Evolutionary conservation across 2,329 filamentous ascomycete species (phyloP), one percentile per base, ranked within the genome.

Genomic region (Shiraia sp.): DNA sequence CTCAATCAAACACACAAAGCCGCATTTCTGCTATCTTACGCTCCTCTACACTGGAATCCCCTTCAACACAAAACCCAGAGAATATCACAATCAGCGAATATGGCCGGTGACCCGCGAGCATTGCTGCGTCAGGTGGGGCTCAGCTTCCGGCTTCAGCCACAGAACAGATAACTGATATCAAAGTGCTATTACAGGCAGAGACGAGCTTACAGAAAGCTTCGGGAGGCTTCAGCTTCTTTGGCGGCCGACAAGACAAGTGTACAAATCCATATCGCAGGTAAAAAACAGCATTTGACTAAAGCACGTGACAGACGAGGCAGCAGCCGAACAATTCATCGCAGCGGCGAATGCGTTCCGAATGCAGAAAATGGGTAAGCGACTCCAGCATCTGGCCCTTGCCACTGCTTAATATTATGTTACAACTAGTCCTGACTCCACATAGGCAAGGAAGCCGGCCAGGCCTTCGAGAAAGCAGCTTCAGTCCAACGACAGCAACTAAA

Each of bases 291-390:
- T 6, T 25, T 19, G 15, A 42, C 51, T 61, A 42, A 69, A 47
- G 40, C 48, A 49, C 45, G 47, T 54, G 51, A 55, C 42, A 69
- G 66, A 88, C 65, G 88, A 95, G 73, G 83, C 85, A 73, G 92
- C 92, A 10, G 89, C 88, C 51, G 90, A 96, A 56, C 76, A 93
- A 52, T 97, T 90, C 66, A 84, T 82, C 47, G 85, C 95, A 70
- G 92, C 92, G 28, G 93, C 86, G 49, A 96, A 96, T 75, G 89
- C 89, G 45, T 97, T 95, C 71, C 82, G 89, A 65, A 83, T 95
- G 77, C 86, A 93, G 72, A 88, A 88, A 69, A 82, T 86, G 75
- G 87, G 89, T 92, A 75, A 57, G 77, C 52, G 8, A 15, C 29
- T 34, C 10, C 1, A 15, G 13, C 1, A 2, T 6, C n/a, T n/a